Evolutionary conservation across 2,329 filamentous ascomycete species (phyloP).

Genomic region (Colletotrichum sp.): DNA sequence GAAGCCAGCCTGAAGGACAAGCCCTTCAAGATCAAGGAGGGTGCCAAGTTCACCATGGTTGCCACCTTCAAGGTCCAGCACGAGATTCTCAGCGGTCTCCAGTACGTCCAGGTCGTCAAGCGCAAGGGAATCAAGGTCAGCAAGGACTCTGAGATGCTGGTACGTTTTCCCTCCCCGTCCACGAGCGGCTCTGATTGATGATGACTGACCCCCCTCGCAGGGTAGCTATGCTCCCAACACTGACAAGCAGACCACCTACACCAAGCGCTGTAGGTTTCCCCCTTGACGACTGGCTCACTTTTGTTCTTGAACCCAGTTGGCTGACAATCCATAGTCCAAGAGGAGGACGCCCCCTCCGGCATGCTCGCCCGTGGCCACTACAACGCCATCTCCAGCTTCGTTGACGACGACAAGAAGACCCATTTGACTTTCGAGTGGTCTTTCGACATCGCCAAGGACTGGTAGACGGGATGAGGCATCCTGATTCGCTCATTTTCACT

Average conservation of each 20-base stretch:
- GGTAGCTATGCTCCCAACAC: slow-evolving; percentile 95
- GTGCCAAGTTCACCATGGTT: slow-evolving; percentile 91
- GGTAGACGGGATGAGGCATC: slow-evolving; percentile 56
- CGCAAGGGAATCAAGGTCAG: slow-evolving; percentile 83
- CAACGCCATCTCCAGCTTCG: slow-evolving; percentile 85
- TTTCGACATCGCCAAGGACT: slow-evolving; percentile 97
- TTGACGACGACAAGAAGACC: slow-evolving; percentile 91
- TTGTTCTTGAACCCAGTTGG: not conserved
- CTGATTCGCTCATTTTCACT: not conserved
- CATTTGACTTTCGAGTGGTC: slow-evolving; percentile 95
- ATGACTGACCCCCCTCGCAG: slow-evolving; percentile 47
- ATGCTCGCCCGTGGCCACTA: slow-evolving; percentile 92
- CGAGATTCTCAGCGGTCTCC: slow-evolving; percentile 91
- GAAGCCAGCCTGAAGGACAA: slow-evolving; percentile 83
- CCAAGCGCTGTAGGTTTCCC: slow-evolving; percentile 82
- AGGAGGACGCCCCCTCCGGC: slow-evolving; percentile 90
- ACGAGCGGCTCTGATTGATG: not conserved
- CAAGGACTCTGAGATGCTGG: slow-evolving; percentile 99
- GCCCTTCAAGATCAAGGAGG: slow-evolving; percentile 98
- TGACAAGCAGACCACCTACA: slow-evolving; percentile 81
- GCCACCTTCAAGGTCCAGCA: slow-evolving; percentile 95
- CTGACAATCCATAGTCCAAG: slow-evolving; percentile 67
- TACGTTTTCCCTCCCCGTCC: slow-evolving; percentile 48
- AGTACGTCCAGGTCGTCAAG: slow-evolving; percentile 95
- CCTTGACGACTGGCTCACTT: not conserved